Base-by-base conservation (phyloP, 164 flowering plant species). In the Stephania cephalantha region DNA sequence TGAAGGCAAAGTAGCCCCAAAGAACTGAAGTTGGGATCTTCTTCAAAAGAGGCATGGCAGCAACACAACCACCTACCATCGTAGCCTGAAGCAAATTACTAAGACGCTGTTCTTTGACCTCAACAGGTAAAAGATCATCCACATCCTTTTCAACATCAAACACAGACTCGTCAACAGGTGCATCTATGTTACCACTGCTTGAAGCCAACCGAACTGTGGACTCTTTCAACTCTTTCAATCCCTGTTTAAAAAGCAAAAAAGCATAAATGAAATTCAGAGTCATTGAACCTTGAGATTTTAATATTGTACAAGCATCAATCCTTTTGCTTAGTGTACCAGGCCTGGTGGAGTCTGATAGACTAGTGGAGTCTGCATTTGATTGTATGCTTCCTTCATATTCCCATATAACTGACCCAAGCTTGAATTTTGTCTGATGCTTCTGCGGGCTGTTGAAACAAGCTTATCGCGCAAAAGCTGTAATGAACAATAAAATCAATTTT, bases 1-100 rank as follows among this genome's bases (percentile, higher is more conserved):
- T 94, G 87, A 89, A 94, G 71, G 98, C 98, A 83, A 94, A 94
- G 82, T 94, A 94, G 2, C 98, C 98, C 42, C 42, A 35, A 35
- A 35, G 42, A 35, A 35, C 42, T 35, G 42, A 35, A 35, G 42
- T 35, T 35, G 98, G 98, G 69, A 94, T 94, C 80, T 84, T 91
- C 85, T 89, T 92, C 76, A 94, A 76, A 22, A 94, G 46, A 72
- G 98, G 98, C 98, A 94, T 94, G n/a, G 98, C 97, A 65, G 90
- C 97, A 76, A 94, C 88, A 81, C 97, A 94, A 22, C 83, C 85
- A 68, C 87, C 95, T 50, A 90, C 98, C 98, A 94, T 90, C 66
- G 88, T 10, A 20, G 98, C 86, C 84, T 94, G 98, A 75, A 94
- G 97, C 76, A 94, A 83, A 85, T 94, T 94, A 86, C 97, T 92